Percentiles rank a stretch among this genome's conserved stretches.
Conservation (phyloP, 306 rosid genomes). For the Abrus precatorius region DNA sequence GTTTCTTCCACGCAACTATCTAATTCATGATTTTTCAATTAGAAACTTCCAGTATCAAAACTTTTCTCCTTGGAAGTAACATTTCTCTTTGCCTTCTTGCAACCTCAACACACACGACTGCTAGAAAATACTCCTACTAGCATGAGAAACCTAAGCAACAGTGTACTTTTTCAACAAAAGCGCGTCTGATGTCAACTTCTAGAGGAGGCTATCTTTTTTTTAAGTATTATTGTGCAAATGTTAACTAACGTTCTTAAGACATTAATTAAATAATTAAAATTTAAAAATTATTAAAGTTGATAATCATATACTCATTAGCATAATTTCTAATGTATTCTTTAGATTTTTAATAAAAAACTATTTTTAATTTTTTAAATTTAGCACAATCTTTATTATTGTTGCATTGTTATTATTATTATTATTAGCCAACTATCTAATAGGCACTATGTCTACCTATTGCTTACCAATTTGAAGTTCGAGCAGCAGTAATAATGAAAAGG, state of each 20-base stretch:
- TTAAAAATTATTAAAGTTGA: too few species aligned
- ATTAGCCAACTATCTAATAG: slow-evolving; percentile 7
- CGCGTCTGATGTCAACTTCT: slow-evolving; percentile 7
- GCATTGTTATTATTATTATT: neutral
- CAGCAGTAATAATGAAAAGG: neutral
- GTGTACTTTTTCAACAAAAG: slow-evolving; percentile 3
- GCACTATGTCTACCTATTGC: neutral
- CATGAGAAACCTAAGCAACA: neutral
- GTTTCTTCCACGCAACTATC: slow-evolving; percentile 35
- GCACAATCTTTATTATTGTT: too few species aligned
- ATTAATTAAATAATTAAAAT: too few species aligned
- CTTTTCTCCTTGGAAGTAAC: slow-evolving; percentile 19
- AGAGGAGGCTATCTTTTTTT: neutral
- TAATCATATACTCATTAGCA: too few species aligned
- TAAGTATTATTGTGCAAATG: too few species aligned
- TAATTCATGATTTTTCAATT: neutral
- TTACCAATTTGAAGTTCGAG: slow-evolving; percentile 20
- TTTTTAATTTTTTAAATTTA: too few species aligned
- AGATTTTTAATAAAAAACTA: too few species aligned
- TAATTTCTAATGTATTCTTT: too few species aligned
- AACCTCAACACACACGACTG: slow-evolving; percentile 3
- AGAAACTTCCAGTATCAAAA: slow-evolving; percentile 24
- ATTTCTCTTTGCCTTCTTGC: slow-evolving; percentile 20
- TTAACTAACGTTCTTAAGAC: too few species aligned
- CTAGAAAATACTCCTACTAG: neutral